These are phyloP conservation scores for Penicillium brasilianum DNA, from an alignment of 2,329 filamentous ascomycete genomes.

Conservation along the genomic window DNA sequence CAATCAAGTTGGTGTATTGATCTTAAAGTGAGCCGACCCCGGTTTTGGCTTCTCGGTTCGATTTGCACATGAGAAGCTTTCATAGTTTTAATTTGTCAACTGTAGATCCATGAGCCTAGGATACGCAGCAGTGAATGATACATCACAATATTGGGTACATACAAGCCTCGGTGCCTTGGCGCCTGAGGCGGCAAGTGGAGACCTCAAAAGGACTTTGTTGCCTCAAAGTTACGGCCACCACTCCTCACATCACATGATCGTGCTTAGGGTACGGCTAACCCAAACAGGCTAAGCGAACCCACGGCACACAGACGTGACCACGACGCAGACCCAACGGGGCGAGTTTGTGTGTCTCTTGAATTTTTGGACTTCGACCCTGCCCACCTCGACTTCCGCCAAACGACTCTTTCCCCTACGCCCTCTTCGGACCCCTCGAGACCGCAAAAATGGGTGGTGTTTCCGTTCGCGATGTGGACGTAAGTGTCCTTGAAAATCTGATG, in stretches of 20 bases:
- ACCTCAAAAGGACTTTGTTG: neutral
- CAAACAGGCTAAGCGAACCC: slow-evolving; percentile 48
- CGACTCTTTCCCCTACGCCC: slow-evolving; percentile 36
- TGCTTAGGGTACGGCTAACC: slow-evolving; percentile 49
- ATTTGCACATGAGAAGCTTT: too few species aligned
- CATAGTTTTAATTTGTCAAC: too few species aligned
- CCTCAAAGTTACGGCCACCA: neutral
- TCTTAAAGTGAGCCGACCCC: too few species aligned
- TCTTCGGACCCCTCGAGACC: slow-evolving; percentile 43
- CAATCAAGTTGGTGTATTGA: too few species aligned
- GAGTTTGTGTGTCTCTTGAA: slow-evolving; percentile 44
- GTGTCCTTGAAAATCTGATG: slow-evolving; percentile 37
- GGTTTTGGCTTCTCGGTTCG: too few species aligned
- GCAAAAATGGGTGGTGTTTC: slow-evolving; percentile 70
- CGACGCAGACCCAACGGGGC: slow-evolving; percentile 30
- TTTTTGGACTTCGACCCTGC: slow-evolving; percentile 49
- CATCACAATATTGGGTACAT: too few species aligned
- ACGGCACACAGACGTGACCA: slow-evolving; percentile 43
- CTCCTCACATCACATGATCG: slow-evolving; percentile 17
- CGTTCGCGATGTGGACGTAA: slow-evolving; percentile 70
- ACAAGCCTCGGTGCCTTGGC: neutral
- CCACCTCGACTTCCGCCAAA: slow-evolving; percentile 43
- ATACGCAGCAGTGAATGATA: too few species aligned
- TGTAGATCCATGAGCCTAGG: too few species aligned
- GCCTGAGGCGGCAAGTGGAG: neutral